Percentiles rank a stretch among this genome's conserved stretches.
Conservation (phyloP, 2,329 filamentous ascomycete species). For the Neonectria magnoliae region DNA sequence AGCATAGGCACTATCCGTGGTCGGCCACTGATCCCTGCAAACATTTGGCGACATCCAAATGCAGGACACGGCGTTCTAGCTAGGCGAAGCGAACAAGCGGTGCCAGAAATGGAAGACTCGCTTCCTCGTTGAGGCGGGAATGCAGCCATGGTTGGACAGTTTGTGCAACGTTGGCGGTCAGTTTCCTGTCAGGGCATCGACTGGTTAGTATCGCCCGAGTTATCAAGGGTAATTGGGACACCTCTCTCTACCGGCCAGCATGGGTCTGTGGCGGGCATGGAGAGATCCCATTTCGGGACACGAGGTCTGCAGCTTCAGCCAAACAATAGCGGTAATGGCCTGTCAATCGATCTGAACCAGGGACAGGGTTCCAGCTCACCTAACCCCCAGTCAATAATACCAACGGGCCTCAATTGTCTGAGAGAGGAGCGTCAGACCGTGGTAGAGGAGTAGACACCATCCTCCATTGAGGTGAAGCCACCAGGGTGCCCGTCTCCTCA, state of each 20-base stretch:
- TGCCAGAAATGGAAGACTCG: constrained; percentile 12
- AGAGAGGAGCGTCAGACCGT: constrained; percentile 1
- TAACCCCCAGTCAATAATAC: constrained; percentile 14
- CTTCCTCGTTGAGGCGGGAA: constrained; percentile 3
- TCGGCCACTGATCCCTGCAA: background rate
- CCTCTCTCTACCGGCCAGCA: constrained; percentile 19
- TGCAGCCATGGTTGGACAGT: constrained; percentile 6
- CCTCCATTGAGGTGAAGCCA: constrained; percentile 2
- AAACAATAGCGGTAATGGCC: constrained; percentile 34
- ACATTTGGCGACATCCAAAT: background rate
- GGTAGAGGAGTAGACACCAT: background rate
- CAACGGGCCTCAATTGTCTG: constrained; percentile 19
- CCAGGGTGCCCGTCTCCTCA: background rate
- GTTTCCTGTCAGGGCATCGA: constrained; percentile 13
- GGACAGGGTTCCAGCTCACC: constrained; percentile 25
- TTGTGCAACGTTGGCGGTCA: constrained; percentile 23
- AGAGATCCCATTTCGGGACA: constrained; percentile 46
- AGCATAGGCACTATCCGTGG: background rate
- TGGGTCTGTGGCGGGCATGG: constrained; percentile 24
- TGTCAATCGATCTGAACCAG: constrained; percentile 38
- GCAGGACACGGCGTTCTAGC: constrained; percentile 11
- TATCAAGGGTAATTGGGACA: constrained; percentile 31
- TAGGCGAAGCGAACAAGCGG: constrained; percentile 1
- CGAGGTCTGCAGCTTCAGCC: constrained; percentile 42
- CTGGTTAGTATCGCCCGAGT: constrained; percentile 20